Evolutionary conservation across 129 eudicot species (phyloP).

Genomic region (Lactuca sativa): DNA sequence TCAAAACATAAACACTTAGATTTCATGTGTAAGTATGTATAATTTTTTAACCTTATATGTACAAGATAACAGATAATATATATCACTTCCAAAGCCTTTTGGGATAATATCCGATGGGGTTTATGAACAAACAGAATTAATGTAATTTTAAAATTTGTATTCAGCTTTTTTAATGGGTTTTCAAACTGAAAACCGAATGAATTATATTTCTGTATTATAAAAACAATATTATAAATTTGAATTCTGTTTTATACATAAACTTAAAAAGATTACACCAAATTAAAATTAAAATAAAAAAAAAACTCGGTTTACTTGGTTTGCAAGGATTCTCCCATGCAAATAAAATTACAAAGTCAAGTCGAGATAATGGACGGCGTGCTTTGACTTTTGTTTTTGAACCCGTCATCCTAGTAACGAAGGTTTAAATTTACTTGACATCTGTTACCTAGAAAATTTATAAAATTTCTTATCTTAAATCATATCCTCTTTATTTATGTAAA

Average conservation of each 20-base stretch:
- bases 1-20: too few relatives aligned
- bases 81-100: too few relatives aligned
- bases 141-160: too few relatives aligned
- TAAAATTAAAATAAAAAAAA: too few relatives aligned
- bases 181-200: neutral
- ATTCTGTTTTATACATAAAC: neutral
- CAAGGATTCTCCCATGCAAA: neutral
- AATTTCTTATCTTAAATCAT: neutral
- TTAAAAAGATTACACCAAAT: neutral
- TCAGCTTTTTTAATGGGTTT: neutral
- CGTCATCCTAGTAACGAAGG: neutral
- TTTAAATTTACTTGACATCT: slow-evolving; percentile 26
- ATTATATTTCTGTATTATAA: too few relatives aligned
- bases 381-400: slow-evolving; percentile 18
- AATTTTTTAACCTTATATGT: too few relatives aligned
- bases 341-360: neutral
- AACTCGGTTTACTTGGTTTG: neutral
- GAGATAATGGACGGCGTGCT: slow-evolving; percentile 20
- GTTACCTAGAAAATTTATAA: neutral
- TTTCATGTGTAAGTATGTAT: too few relatives aligned
- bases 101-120: too few relatives aligned
- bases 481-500: neutral
- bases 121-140: too few relatives aligned
- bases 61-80: too few relatives aligned
- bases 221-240: neutral